Percentiles rank a stretch among this genome's conserved stretches.
Conservation (phyloP, 805 yeast genomes). For the Pichia exigua region DNA sequence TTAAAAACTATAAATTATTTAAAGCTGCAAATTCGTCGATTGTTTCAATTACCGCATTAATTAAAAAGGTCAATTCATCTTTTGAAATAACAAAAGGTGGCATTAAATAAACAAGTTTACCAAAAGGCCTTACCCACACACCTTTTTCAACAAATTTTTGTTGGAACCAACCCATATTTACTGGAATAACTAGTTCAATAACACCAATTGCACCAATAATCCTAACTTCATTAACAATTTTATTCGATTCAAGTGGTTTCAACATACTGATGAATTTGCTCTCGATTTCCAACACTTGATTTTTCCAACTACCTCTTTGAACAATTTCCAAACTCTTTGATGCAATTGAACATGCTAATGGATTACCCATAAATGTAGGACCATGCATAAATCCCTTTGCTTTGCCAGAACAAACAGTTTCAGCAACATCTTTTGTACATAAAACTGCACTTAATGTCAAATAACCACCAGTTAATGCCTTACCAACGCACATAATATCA, state of each 20-base stretch:
- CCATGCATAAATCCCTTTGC: constrained; percentile 10
- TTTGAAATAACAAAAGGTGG: constrained; percentile 5
- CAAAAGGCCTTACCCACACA: constrained; percentile 11
- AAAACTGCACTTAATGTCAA: constrained; percentile 11
- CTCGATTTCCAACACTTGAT: constrained; percentile 3
- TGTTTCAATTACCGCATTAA: neutral
- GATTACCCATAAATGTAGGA: constrained; percentile 12
- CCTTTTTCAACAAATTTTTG: constrained; percentile 7
- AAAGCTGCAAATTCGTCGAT: neutral
- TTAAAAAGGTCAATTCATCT: neutral
- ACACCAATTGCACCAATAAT: constrained; percentile 10
- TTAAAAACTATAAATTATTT: neutral
- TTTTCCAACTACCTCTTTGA: constrained; percentile 3
- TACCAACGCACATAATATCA: constrained; percentile 40
- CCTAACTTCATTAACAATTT: constrained; percentile 6
- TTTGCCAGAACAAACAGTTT: constrained; percentile 5
- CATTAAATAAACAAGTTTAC: constrained; percentile 10
- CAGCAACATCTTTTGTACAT: constrained; percentile 6
- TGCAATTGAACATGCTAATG: constrained; percentile 8
- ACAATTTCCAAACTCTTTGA: constrained; percentile 8
- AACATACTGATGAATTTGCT: neutral
- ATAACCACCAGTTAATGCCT: constrained; percentile 40
- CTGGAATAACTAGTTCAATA: constrained; percentile 3
- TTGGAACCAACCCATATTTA: constrained; percentile 9
- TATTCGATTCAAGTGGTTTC: neutral